Evolutionary conservation across 768 basidiomycete genomes (phyloP), one percentile per base, ranked within the genome.

Genomic region (Termitomyces sp.): DNA sequence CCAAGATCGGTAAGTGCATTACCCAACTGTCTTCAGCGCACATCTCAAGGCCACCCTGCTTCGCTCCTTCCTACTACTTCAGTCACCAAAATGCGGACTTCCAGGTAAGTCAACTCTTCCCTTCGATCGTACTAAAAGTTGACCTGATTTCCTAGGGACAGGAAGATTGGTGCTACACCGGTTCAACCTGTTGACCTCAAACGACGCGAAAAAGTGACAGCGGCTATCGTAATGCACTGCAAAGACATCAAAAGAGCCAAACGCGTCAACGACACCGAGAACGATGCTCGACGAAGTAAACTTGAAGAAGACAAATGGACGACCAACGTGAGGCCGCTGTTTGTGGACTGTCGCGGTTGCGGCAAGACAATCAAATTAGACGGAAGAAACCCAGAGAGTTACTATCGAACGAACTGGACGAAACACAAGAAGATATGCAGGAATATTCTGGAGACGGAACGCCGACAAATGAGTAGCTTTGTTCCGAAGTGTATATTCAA

Each of bases 261-360:
- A 39, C 51, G 51, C 18, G 26, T 13, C 37, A 48, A 56, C 26
- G 36, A 48, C 37, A 49, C 34, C 1, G 37, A 49, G 7, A 24
- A 48, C 26, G 29, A 56, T 1, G 13, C 22, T 33, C 47, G 55
- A 10, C 44, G 34, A 13, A 20, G 20, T 1, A 48, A 56, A 46
- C 55, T 68, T 20, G 66, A 68, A 53, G 36, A 42, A 7, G 66
- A 68, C 51, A 41, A 46, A 24, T 68, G 66, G 66, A 45, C 66
- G 1, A 28, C 24, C 10, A 58, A 68, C 15, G 66, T 68, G 31
- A 44, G 39, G 33, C 64, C 66, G 0, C 58, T 55, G 36, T 65
- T 60, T 24, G 66, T 68, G 13, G 55, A 59, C 26, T 68, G 66
- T 34, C 54, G 55, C 4, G 66, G 54, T 5, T 68, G 66, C 46